Evolutionary conservation across 495 filamentous ascomycete species (phyloP).

Genomic region (Aspergillus funiculosus): DNA sequence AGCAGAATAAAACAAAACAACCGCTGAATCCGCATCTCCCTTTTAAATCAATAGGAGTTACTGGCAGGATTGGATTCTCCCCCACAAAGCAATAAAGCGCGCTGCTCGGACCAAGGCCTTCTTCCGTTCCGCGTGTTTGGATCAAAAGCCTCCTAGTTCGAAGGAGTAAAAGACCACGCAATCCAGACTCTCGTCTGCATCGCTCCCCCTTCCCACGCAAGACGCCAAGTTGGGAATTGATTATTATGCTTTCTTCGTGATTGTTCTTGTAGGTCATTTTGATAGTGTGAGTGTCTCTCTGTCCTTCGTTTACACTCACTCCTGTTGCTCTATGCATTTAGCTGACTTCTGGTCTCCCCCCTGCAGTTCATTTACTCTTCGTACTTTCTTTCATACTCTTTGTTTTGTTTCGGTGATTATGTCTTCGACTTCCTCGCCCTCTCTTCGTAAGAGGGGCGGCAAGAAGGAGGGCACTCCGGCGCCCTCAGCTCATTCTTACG

Average conservation of each 20-base stretch:
- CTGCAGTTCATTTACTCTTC: slow-evolving; percentile 9
- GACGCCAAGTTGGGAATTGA: slow-evolving; percentile 1
- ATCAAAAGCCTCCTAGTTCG: no score
- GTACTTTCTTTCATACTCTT: slow-evolving; percentile 29
- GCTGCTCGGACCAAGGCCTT: slow-evolving; percentile 15
- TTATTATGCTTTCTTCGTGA: slow-evolving; percentile 21
- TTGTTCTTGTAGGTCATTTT: slow-evolving; percentile 5
- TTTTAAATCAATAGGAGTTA: no score
- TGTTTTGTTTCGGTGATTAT: slow-evolving; percentile 24
- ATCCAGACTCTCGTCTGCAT: slow-evolving; percentile 13
- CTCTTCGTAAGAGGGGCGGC: slow-evolving; percentile 49
- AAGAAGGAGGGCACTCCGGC: slow-evolving; percentile 37
- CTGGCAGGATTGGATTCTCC: no score
- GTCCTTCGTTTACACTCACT: not conserved
- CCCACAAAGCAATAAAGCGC: no score
- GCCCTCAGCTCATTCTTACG: slow-evolving; percentile 26
- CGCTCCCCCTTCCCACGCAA: not conserved
- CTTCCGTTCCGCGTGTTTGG: slow-evolving; percentile 21
- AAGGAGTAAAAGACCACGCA: no score
- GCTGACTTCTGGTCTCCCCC: slow-evolving; percentile 2
- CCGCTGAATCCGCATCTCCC: no score
- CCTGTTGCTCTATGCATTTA: not conserved
- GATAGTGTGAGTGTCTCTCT: slow-evolving; percentile 5
- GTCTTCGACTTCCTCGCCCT: slow-evolving; percentile 39
- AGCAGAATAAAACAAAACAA: not conserved